Evolutionary conservation across 768 basidiomycete species (phyloP).

Genomic region (Ramaria rubella): DNA sequence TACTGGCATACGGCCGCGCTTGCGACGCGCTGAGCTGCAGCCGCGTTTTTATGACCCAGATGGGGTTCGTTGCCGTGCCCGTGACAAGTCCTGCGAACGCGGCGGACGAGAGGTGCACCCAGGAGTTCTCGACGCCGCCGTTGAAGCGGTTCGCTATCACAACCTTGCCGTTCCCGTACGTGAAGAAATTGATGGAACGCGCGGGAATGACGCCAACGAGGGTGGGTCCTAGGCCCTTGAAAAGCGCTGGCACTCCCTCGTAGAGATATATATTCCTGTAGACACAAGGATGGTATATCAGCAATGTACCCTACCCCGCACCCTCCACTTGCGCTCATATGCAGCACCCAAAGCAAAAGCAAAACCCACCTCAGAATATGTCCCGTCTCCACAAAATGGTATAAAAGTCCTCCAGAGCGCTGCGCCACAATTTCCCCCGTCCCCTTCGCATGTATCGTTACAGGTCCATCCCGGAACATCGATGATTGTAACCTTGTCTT

Average conservation of each 20-base stretch:
- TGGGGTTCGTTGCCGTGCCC: constrained; percentile 90
- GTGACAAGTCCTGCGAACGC: constrained; percentile 83
- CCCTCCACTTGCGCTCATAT: too few species aligned
- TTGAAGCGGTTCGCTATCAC: constrained; percentile 81
- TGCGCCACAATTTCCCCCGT: constrained; percentile 25
- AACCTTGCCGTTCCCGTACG: constrained; percentile 94
- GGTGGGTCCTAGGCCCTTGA: constrained; percentile 92
- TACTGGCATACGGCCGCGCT: constrained; percentile 39
- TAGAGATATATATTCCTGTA: constrained; percentile 79
- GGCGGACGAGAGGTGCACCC: constrained; percentile 81
- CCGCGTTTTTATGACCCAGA: constrained; percentile 99
- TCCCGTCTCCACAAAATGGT: constrained; percentile 92
- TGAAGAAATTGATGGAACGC: constrained; percentile 95
- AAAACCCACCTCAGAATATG: constrained; percentile 72
- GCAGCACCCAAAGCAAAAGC: too few species aligned
- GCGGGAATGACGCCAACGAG: constrained; percentile 94
- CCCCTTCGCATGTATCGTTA: constrained; percentile 29
- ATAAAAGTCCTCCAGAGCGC: constrained; percentile 54
- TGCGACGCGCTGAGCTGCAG: constrained; percentile 60
- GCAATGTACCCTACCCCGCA: too few species aligned
- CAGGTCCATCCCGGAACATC: constrained; percentile 50
- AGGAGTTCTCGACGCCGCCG: constrained; percentile 70
- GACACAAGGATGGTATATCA: constrained; percentile 1
- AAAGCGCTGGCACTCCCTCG: constrained; percentile 84
- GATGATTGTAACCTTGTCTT: constrained; percentile 95